Evolutionary conservation across 345 rosid species (phyloP), one percentile per base, ranked within the genome.

Genomic region (Corchorus olitorius): DNA sequence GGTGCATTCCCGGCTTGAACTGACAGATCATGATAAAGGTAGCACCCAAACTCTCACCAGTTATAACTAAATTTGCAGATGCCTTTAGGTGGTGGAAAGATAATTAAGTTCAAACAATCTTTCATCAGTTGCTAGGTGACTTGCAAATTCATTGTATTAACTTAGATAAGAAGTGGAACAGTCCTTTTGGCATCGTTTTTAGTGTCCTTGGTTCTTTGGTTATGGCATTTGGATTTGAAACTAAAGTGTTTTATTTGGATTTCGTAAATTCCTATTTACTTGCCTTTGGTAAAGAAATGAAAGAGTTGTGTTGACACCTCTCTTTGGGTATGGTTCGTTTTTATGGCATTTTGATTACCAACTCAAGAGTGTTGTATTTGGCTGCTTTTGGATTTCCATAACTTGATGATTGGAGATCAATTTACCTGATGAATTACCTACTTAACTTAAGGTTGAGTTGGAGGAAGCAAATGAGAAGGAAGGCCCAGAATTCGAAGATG

Each of bases 401-500:
- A 34, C 52, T 60, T 45, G 11, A 45, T 19, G 37, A 22, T 20
- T 48, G 54, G 48, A 67, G 9, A 67, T 67, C 58, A 27, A 15
- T 20, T 50, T 13, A 33, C 3, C n/a, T 16, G 59, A 50, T 50
- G 19, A 33, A 33, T 17, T 50, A 16, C 20, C 0, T 33, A 33
- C 27, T 33, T 61, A 45, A 59, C 82, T 84, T 75, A 83, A 89
- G 97, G 85, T 82, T 10, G 94, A 87, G 74, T 41, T 92, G 84
- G 91, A 91, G 82, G 91, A 89, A 80, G 82, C 82, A 10, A 84
- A 77, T 58, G 83, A 87, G 77, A 88, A 84, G 76, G 91, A 81
- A 65, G 89, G 91, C 39, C 82, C 79, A 8, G 97, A 94, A 71
- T 70, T 90, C 20, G 90, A 83, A 75, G 97, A 94, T 77, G 94